These are phyloP conservation scores for Saccharomycopsis sp. DNA, from an alignment of 805 yeast genomes.

Conservation along the genomic window DNA sequence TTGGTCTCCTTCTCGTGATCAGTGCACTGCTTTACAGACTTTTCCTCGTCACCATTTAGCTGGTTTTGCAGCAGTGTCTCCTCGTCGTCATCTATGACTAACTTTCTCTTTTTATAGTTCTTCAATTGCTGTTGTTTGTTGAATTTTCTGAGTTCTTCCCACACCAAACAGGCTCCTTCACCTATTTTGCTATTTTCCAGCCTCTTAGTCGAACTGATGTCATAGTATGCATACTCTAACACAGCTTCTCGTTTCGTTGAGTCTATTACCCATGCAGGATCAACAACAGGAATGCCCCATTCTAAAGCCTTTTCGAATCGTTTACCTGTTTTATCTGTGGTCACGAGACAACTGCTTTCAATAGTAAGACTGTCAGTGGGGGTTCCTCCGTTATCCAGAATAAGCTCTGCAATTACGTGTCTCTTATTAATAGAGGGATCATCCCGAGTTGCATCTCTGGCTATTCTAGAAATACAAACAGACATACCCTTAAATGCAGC, in stretches of 20 bases:
- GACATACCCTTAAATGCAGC: conserved; percentile 39
- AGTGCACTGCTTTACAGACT: neutral
- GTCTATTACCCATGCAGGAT: conserved; percentile 38
- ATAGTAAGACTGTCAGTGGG: conserved; percentile 45
- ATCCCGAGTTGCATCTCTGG: conserved; percentile 18
- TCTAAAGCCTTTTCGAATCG: conserved; percentile 41
- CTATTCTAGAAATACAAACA: conserved; percentile 34
- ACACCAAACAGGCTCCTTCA: conserved; percentile 27
- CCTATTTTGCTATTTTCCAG: conserved; percentile 24
- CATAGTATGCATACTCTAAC: conserved; percentile 29
- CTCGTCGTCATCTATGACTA: conserved; percentile 15
- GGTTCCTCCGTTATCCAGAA: conserved; percentile 43
- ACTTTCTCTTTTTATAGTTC: conserved; percentile 21
- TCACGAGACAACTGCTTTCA: conserved; percentile 38
- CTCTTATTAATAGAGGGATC: conserved; percentile 26
- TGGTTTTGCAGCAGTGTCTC: conserved; percentile 9
- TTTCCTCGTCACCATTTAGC: conserved; percentile 24
- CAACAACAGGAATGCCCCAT: conserved; percentile 36
- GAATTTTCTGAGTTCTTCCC: conserved; percentile 23
- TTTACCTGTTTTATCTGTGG: conserved; percentile 46
- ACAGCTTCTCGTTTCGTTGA: conserved; percentile 35
- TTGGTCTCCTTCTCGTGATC: neutral
- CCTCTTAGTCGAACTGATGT: conserved; percentile 21
- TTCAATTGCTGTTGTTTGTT: neutral
- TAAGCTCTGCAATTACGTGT: conserved; percentile 30